Conservation (phyloP, 495 filamentous ascomycete genomes). For the Penicillium macrosclerotiorum region DNA sequence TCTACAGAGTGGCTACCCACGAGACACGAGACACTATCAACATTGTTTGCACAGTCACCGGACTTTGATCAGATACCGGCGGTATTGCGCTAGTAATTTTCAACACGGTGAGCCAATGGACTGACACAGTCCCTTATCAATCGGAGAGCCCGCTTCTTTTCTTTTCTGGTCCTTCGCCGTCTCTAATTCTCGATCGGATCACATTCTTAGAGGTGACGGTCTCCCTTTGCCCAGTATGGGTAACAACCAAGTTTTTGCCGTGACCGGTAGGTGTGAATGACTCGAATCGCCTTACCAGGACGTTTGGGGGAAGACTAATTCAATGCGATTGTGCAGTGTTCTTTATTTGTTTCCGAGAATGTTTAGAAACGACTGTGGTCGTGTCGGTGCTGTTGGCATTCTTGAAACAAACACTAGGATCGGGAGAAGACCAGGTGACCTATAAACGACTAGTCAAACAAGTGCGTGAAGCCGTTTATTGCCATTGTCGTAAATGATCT, state of each 20-base stretch:
- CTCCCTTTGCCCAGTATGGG: conserved; percentile 13
- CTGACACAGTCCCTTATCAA: conserved; percentile 16
- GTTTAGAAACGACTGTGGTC: conserved; percentile 75
- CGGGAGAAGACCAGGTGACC: conserved; percentile 48
- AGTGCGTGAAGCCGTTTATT: conserved; percentile 39
- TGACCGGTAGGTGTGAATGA: conserved; percentile 14
- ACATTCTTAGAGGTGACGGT: neutral
- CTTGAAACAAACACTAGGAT: conserved; percentile 72
- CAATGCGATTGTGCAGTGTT: conserved; percentile 52
- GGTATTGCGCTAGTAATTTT: conserved; percentile 16
- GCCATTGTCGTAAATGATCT: too few species aligned
- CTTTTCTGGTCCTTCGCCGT: neutral
- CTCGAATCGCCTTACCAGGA: neutral
- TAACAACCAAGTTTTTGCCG: conserved; percentile 22
- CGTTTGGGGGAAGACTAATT: neutral
- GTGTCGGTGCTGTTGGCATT: conserved; percentile 81
- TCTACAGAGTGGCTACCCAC: conserved; percentile 3
- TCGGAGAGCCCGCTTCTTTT: conserved; percentile 5
- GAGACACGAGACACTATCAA: conserved; percentile 5
- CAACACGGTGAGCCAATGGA: neutral
- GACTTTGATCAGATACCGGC: conserved; percentile 14
- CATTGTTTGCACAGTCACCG: neutral
- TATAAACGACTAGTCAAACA: conserved; percentile 72
- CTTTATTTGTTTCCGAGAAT: conserved; percentile 85
- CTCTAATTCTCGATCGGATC: neutral